Conservation (phyloP, 2,329 filamentous ascomycete species). For the Hymenoscyphus linearis region DNA sequence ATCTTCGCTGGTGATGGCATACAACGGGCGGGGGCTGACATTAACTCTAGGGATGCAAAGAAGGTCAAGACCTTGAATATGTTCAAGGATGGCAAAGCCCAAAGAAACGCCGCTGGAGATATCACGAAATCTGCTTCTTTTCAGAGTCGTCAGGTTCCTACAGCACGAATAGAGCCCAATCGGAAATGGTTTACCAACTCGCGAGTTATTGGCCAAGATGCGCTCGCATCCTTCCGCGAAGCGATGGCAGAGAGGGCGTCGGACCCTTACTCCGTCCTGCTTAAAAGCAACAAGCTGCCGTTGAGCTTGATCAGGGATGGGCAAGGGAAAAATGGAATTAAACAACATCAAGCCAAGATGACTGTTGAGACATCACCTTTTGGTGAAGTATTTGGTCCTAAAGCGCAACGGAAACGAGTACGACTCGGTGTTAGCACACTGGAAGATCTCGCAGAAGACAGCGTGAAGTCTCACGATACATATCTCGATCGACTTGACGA, state of each 20-base stretch:
- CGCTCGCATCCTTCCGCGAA: slow-evolving; percentile 78
- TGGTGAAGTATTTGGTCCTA: slow-evolving; percentile 84
- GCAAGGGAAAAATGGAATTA: slow-evolving; percentile 72
- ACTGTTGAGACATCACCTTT: slow-evolving; percentile 84
- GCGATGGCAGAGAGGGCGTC: slow-evolving; percentile 86
- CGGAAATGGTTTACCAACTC: slow-evolving; percentile 98
- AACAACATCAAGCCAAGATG: slow-evolving; percentile 92
- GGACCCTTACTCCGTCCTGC: slow-evolving; percentile 88
- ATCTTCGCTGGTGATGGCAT: background rate
- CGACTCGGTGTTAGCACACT: slow-evolving; percentile 82
- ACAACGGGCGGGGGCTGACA: slow-evolving; percentile 1
- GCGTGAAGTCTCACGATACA: slow-evolving; percentile 71
- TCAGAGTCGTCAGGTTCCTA: slow-evolving; percentile 76
- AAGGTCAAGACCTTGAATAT: slow-evolving; percentile 86
- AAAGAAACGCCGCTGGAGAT: slow-evolving; percentile 76
- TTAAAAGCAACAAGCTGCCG: slow-evolving; percentile 95
- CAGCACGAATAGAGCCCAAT: slow-evolving; percentile 88
- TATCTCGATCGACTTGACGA: slow-evolving; percentile 80
- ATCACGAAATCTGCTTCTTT: slow-evolving; percentile 79
- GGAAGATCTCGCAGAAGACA: slow-evolving; percentile 73
- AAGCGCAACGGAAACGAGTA: slow-evolving; percentile 86
- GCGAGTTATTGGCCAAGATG: slow-evolving; percentile 81
- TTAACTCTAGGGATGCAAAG: slow-evolving; percentile 58
- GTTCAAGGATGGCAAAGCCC: slow-evolving; percentile 79
- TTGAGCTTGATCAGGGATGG: slow-evolving; percentile 89